phyloP scores from a whole-genome alignment of 2,329 filamentous ascomycete genomes.

The Coleophoma cylindrospora region DNA sequence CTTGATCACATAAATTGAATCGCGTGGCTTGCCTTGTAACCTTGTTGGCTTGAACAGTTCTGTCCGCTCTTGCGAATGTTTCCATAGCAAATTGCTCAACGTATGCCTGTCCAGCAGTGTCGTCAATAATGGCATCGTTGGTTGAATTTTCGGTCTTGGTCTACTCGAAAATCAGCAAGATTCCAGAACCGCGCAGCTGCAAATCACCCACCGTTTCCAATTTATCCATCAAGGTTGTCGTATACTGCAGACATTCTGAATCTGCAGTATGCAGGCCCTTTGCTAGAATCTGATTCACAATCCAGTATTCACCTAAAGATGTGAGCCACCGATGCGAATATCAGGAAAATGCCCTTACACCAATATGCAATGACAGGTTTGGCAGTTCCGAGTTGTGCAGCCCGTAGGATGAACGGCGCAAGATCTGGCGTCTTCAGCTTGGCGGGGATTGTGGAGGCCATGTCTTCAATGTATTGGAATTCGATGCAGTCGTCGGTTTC shows the following conservation, averaged over 20 bases:
- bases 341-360: conserved; percentile 57
- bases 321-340: conserved; percentile 9
- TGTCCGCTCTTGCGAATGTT: conserved; percentile 79
- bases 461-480: conserved; percentile 28
- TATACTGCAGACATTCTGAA: conserved; percentile 75
- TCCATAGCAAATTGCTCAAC: conserved; percentile 92
- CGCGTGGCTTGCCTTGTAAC: conserved; percentile 68
- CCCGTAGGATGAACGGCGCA: conserved; percentile 77
- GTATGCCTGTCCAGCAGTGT: conserved; percentile 81
- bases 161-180: conserved; percentile 28
- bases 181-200: neutral
- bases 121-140: conserved; percentile 82
- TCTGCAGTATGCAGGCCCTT: conserved; percentile 75
- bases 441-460: conserved; percentile 68
- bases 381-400: conserved; percentile 74
- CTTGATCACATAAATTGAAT: neutral
- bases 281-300: conserved; percentile 84
- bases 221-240: conserved; percentile 82
- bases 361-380: conserved; percentile 92
- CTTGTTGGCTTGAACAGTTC: conserved; percentile 75
- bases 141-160: conserved; percentile 67
- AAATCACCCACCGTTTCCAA: conserved; percentile 65
- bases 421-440: conserved; percentile 77
- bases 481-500: no score
- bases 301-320: conserved; percentile 75